These are phyloP conservation scores for Symbiodinium pilosum DNA, from an alignment of 73 alveolate genomes.

Conservation along the genomic window DNA sequence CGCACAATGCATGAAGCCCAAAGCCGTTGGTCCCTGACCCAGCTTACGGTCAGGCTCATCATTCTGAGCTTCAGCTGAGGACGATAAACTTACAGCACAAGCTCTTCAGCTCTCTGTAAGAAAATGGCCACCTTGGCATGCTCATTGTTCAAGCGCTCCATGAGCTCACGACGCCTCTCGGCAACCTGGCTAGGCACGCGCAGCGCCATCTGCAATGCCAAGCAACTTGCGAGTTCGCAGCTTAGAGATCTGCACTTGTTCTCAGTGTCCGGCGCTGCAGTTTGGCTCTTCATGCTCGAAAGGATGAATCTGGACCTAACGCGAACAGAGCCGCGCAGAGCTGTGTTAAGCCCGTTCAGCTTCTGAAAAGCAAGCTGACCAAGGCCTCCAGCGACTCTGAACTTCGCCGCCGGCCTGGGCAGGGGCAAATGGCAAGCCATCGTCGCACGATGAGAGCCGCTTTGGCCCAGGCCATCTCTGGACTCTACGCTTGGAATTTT, in stretches of 20 bases:
- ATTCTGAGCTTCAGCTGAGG: too few species aligned
- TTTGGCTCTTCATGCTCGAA: constrained; percentile 73
- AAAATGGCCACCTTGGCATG: constrained; percentile 7
- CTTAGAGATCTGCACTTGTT: too few species aligned
- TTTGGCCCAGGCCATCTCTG: neutral
- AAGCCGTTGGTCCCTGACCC: constrained; percentile 18
- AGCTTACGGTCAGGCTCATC: too few species aligned
- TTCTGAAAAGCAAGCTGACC: too few species aligned
- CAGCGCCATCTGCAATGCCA: too few species aligned
- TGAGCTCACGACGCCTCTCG: constrained; percentile 64
- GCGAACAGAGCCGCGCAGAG: too few species aligned
- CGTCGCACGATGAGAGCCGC: neutral
- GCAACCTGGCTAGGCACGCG: neutral
- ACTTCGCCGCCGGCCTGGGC: neutral
- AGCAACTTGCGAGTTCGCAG: too few species aligned
- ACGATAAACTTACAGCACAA: too few species aligned
- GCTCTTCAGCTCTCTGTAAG: too few species aligned
- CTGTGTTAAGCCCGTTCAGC: too few species aligned
- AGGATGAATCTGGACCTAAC: neutral
- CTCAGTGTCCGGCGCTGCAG: constrained; percentile 13
- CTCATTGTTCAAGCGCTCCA: constrained; percentile 73
- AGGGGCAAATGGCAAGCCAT: neutral
- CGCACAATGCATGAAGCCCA: constrained; percentile 74
- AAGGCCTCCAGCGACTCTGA: neutral
- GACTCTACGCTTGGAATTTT: neutral